Evolutionary conservation across 1,139 yeast species (phyloP), one percentile per base, ranked within the genome.

Genomic region (Candida tunisiensis): DNA sequence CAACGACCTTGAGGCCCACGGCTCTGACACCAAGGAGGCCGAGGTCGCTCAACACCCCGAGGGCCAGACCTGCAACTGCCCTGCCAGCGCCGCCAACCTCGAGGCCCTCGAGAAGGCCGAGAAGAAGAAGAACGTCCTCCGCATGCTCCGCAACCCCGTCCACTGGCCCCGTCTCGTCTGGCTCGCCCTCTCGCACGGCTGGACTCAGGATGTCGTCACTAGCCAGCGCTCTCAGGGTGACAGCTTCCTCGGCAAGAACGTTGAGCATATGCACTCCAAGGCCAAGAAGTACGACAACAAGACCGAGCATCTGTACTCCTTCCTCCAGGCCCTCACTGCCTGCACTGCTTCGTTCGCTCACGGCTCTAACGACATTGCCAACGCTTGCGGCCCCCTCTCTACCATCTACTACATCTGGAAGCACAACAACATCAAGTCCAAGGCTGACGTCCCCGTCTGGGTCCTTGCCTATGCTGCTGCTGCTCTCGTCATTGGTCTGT

Each of bases 291-390:
- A 74, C 51, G 80, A 74, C 48, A 71, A 69, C 62, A 69, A 70
- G 52, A 58, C 73, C 34, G 91, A 75, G 52, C 74, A 63, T 49
- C 54, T 75, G 40, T 75, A 68, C 51, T 70, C 88, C 4, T 57
- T 74, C 39, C 57, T 74, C 33, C 91, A 75, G 53, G 74, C 70
- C 28, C 54, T 75, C 35, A 74, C 85, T 29, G 85, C 91, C 14
- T 65, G 74, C 42, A 74, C 83, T 34, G 74, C 74, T 74, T 74
- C 85, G 4, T 74, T 75, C 50, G 80, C 85, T 11, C 91, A 75
- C 44, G 82, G 91, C 35, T 74, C 88, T 24, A 77, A 75, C 46
- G 91, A 75, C 53, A 73, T 77, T 38, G 65, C 85, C 28, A 75
- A 75, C 42, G 85, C 88, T 23, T 68, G 79, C 20, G 88, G 82